Conservation (phyloP, 495 filamentous ascomycete species). For the Neurospora intermedia region DNA sequence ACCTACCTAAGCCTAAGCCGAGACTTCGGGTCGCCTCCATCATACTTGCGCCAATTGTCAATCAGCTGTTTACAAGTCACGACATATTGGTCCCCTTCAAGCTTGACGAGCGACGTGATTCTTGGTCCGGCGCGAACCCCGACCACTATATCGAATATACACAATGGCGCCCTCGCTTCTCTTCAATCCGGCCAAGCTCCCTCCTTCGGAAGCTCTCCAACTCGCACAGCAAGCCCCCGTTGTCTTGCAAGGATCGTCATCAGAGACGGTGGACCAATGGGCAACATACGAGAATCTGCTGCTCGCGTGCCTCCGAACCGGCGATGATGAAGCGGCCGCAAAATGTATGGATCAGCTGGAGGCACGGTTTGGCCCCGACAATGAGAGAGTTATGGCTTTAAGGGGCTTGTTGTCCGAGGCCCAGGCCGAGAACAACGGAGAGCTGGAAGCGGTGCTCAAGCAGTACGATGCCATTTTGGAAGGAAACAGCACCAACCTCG, state of each 20-base stretch:
- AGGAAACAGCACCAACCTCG: conserved; percentile 71
- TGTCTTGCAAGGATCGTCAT: conserved; percentile 46
- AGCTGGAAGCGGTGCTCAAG: conserved; percentile 55
- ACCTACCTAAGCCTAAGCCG: neutral
- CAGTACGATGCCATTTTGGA: conserved; percentile 67
- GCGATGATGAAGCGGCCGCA: conserved; percentile 68
- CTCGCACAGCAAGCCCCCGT: conserved; percentile 69
- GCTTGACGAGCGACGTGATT: neutral
- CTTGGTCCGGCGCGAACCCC: neutral
- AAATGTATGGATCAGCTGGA: conserved; percentile 62
- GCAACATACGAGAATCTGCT: conserved; percentile 74
- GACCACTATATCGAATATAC: neutral
- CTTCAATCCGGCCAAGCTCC: conserved; percentile 37
- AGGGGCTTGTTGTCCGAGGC: conserved; percentile 80
- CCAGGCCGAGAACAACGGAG: conserved; percentile 50
- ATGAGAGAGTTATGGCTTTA: conserved; percentile 75
- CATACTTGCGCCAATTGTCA: neutral
- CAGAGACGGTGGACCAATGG: conserved; percentile 71
- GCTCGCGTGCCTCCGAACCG: conserved; percentile 71
- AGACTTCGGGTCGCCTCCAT: neutral
- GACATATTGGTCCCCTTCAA: neutral
- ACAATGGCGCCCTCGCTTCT: conserved; percentile 40
- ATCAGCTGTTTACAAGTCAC: neutral
- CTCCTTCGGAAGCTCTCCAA: conserved; percentile 45
- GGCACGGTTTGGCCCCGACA: conserved; percentile 66